Conservation (phyloP, 305 asterid species). For the Andrographis paniculata region DNA sequence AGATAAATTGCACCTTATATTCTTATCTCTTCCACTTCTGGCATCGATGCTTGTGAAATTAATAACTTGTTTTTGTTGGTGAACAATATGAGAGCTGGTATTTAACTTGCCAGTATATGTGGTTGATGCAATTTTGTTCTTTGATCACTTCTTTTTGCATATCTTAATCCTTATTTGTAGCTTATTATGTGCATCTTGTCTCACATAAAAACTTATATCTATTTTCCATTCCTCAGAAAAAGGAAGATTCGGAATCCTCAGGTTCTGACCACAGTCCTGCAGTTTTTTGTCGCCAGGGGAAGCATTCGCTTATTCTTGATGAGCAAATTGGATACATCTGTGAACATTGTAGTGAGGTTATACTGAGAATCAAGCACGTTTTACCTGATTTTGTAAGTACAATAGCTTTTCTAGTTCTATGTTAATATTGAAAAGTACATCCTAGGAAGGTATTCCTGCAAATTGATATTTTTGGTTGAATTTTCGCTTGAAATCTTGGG, state of each 20-base stretch:
- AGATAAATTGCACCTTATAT: too few species aligned
- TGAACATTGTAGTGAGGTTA: conserved; percentile 31
- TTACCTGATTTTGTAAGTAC: conserved; percentile 59
- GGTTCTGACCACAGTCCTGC: conserved; percentile 22
- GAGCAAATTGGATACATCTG: conserved; percentile 64
- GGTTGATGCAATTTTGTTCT: not conserved
- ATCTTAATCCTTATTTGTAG: not conserved
- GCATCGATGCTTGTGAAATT: too few species aligned
- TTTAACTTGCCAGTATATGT: not conserved
- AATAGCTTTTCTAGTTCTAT: not conserved
- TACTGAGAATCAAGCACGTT: conserved; percentile 46
- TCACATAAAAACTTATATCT: not conserved
- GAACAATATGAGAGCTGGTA: too few species aligned
- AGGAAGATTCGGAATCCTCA: conserved; percentile 10
- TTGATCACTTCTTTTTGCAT: not conserved
- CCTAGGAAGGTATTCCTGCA: too few species aligned
- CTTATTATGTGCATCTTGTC: not conserved
- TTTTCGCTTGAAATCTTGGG: too few species aligned
- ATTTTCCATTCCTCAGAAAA: conserved; percentile 23
- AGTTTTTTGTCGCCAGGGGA: conserved; percentile 42
- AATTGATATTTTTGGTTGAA: too few species aligned
- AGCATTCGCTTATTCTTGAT: conserved; percentile 40
- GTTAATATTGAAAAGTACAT: too few species aligned
- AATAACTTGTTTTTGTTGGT: too few species aligned
- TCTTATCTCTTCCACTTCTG: too few species aligned